A percentile compares a stretch with the other conserved stretches of the same genome.
Conservation (phyloP, 2,329 filamentous ascomycete species). For the Fulvia fulva region DNA sequence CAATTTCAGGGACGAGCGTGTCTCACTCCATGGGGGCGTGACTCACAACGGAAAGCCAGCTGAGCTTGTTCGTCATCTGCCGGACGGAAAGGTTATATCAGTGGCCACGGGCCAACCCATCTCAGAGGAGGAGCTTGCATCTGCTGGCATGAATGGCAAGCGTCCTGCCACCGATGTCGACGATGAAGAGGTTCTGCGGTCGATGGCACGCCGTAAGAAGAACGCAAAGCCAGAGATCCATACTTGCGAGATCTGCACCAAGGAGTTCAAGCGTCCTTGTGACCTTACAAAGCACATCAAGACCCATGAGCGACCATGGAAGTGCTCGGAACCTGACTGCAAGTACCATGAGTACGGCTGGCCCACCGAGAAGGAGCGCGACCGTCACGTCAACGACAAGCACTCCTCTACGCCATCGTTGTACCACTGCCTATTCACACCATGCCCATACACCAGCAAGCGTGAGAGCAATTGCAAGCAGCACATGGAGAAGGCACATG, state of each 20-base stretch:
- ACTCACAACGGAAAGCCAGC: constrained; percentile 76
- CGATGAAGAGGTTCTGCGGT: constrained; percentile 78
- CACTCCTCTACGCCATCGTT: constrained; percentile 76
- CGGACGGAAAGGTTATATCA: constrained; percentile 75
- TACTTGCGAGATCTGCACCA: constrained; percentile 71
- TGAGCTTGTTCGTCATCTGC: constrained; percentile 71
- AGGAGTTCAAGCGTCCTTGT: constrained; percentile 94
- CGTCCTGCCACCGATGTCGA: constrained; percentile 52
- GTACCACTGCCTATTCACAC: constrained; percentile 76
- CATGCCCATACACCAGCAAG: constrained; percentile 92
- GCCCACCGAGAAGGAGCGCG: constrained; percentile 97
- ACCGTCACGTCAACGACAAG: constrained; percentile 94
- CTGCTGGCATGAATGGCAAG: constrained; percentile 48
- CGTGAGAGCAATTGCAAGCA: constrained; percentile 96
- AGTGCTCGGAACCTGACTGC: constrained; percentile 77
- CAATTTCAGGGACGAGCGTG: constrained; percentile 59
- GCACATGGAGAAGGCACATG: constrained; percentile 96
- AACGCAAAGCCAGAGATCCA: constrained; percentile 56
- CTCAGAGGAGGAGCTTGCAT: constrained; percentile 57
- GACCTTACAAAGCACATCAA: constrained; percentile 98
- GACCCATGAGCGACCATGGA: constrained; percentile 94
- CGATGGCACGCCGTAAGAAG: constrained; percentile 95
- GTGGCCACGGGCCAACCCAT: constrained; percentile 49
- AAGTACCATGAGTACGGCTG: constrained; percentile 88
- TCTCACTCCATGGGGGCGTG: constrained; percentile 77